Conservation (phyloP, 352 stramenopile species). For the Phytophthora fragariae region DNA sequence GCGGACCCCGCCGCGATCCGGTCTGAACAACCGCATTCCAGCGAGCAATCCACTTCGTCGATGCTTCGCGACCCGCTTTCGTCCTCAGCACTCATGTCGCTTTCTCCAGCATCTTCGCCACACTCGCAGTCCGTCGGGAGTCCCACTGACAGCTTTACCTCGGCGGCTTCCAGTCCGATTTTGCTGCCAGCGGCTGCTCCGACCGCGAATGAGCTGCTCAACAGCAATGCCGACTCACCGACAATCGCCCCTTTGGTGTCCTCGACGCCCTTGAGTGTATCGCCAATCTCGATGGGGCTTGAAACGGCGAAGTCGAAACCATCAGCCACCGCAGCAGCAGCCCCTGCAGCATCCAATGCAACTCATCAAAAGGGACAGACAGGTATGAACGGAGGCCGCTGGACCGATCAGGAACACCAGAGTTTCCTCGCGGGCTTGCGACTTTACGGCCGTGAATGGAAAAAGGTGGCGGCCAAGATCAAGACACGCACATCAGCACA, state of each 20-base stretch:
- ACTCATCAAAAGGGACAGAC: conserved; percentile 59
- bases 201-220: conserved; percentile 22
- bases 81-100: conserved; percentile 33
- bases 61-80: conserved; percentile 40
- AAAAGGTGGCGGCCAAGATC: conserved; percentile 93
- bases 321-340: conserved; percentile 7
- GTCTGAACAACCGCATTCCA: conserved; percentile 9
- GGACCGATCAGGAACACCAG: conserved; percentile 96
- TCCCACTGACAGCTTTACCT: conserved; percentile 15
- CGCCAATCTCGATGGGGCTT: conserved; percentile 33
- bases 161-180: conserved; percentile 11
- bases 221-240: conserved; percentile 33
- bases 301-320: conserved; percentile 30
- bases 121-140: conserved; percentile 10
- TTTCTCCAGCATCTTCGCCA: conserved; percentile 26
- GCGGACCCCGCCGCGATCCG: conserved; percentile 1
- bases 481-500: conserved; percentile 89
- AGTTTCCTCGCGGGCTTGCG: conserved; percentile 94
- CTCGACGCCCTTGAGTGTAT: conserved; percentile 31
- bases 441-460: conserved; percentile 97
- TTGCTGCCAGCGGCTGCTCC: conserved; percentile 25
- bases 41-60: conserved; percentile 22
- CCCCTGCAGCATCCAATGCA: conserved; percentile 40
- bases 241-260: conserved; percentile 37
- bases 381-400: conserved; percentile 92